Percentiles rank a stretch among this genome's conserved stretches.
These are phyloP conservation scores for Pharus latifolius DNA, from an alignment of 176 grass and related monocot genomes.

Conservation along the genomic window DNA sequence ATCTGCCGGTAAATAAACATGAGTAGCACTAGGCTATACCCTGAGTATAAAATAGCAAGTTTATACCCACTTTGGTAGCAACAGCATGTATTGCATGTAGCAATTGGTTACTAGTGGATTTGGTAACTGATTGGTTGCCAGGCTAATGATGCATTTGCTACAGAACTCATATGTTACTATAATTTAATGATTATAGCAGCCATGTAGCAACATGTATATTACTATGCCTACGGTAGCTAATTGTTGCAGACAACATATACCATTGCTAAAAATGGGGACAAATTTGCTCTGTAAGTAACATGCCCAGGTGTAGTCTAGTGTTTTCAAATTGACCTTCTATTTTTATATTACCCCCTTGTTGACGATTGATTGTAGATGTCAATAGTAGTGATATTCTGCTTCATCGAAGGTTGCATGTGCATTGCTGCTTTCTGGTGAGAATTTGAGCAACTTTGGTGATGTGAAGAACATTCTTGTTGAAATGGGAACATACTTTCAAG, in stretches of 20 bases:
- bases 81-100: too few species aligned
- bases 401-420: conserved; percentile 89
- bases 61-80: too few species aligned
- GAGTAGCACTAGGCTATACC: background rate
- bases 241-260: too few species aligned
- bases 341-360: background rate
- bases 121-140: background rate
- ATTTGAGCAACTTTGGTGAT: conserved; percentile 56
- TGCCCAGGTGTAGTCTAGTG: too few species aligned
- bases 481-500: conserved; percentile 98
- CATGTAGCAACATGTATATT: background rate
- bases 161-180: too few species aligned
- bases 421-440: conserved; percentile 74
- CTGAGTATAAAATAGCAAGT: background rate
- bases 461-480: conserved; percentile 89
- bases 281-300: too few species aligned
- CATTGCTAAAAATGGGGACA: too few species aligned
- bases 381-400: conserved; percentile 2
- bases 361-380: background rate
- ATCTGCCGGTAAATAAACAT: conserved; percentile 60
- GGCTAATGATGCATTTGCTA: background rate
- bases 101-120: too few species aligned
- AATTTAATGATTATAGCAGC: too few species aligned
- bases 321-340: background rate
- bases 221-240: too few species aligned